Evolutionary conservation across 75 land plant species (phyloP).

Genomic region (Cupressus sempervirens): DNA sequence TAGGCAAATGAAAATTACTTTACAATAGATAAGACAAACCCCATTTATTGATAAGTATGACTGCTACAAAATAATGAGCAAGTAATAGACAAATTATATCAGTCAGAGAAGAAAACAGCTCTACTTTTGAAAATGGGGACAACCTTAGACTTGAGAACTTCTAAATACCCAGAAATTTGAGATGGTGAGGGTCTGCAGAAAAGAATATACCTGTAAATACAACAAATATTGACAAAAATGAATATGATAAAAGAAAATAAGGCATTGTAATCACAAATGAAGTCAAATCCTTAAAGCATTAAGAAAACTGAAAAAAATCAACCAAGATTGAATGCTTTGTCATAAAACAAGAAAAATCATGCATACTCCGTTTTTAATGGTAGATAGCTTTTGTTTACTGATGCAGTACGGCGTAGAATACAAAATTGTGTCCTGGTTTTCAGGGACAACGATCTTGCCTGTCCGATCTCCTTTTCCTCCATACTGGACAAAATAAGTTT

Average conservation of each 20-base stretch:
- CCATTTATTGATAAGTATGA: not conserved
- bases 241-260: not conserved
- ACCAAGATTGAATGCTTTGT: not conserved
- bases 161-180: slow-evolving; percentile 26
- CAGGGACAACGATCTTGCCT: slow-evolving; percentile 30
- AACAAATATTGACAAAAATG: not conserved
- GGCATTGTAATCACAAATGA: not conserved
- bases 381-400: slow-evolving; percentile 35
- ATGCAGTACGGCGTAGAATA: slow-evolving; percentile 41
- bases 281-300: not conserved
- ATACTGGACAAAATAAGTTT: slow-evolving; percentile 11
- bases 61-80: not conserved
- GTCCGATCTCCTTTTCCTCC: slow-evolving; percentile 34
- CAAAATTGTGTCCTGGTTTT: slow-evolving; percentile 33
- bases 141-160: slow-evolving; percentile 29
- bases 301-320: not conserved
- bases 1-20: not conserved
- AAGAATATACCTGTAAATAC: slow-evolving; percentile 31
- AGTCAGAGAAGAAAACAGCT: not conserved
- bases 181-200: slow-evolving; percentile 37
- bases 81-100: not conserved
- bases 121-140: not conserved
- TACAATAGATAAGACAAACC: not conserved
- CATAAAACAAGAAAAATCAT: slow-evolving; percentile 4
- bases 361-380: slow-evolving; percentile 40